These are phyloP conservation scores for Fusarium metavorans DNA, from an alignment of 2,329 filamentous ascomycete genomes.

Conservation along the genomic window DNA sequence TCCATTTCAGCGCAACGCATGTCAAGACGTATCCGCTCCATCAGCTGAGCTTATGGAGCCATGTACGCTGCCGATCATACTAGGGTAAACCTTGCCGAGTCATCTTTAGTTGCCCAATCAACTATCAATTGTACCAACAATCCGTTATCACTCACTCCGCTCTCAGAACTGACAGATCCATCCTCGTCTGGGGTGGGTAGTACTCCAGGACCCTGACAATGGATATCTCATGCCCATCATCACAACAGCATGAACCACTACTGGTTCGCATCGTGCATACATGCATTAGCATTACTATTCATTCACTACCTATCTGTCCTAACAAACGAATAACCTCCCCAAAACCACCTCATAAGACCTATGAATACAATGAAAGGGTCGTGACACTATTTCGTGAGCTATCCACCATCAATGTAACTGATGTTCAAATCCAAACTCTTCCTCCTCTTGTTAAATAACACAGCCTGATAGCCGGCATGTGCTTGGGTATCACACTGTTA, in stretches of 20 bases:
- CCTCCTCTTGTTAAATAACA: conserved; percentile 23
- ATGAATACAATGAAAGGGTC: conserved; percentile 1
- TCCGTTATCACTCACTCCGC: background rate
- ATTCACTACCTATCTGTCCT: conserved; percentile 20
- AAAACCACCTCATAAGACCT: background rate
- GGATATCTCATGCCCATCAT: background rate
- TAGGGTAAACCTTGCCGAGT: conserved; percentile 10
- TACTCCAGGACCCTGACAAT: background rate
- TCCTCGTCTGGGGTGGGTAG: background rate
- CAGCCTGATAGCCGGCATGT: conserved; percentile 38
- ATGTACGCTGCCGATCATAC: conserved; percentile 13
- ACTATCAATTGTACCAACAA: conserved; percentile 13
- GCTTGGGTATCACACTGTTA: conserved; percentile 43
- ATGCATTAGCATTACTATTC: conserved; percentile 35
- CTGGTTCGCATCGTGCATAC: conserved; percentile 11
- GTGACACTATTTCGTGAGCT: conserved; percentile 1
- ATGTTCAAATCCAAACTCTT: conserved; percentile 1
- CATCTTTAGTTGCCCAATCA: conserved; percentile 37
- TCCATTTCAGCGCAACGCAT: background rate
- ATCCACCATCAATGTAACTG: background rate
- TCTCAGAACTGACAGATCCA: background rate
- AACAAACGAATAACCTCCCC: background rate
- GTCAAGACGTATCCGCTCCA: background rate
- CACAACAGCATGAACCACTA: background rate
- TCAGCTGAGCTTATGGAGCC: conserved; percentile 14